A percentile compares a stretch with the other conserved stretches of the same genome.
Evolutionary conservation across 2,329 filamentous ascomycete genomes (phyloP).

Genomic region (Fusarium musae): DNA sequence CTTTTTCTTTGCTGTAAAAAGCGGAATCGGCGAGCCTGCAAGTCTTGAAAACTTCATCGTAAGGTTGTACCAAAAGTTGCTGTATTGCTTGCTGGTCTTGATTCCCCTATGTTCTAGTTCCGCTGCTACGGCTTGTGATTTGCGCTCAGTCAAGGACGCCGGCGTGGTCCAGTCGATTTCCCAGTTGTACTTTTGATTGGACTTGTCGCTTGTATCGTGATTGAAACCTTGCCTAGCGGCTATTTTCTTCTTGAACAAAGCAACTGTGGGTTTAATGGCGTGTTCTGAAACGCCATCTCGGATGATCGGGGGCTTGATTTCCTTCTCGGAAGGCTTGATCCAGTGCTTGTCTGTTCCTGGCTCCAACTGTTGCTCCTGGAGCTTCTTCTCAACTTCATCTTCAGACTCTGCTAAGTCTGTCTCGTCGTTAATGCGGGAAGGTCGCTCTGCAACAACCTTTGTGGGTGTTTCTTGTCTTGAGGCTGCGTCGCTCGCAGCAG

Average conservation of each 20-base stretch:
- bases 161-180: slow-evolving; percentile 26
- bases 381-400: slow-evolving; percentile 5
- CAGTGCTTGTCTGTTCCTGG: neutral
- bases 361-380: slow-evolving; percentile 3
- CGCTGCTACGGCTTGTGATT: slow-evolving; percentile 15
- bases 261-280: slow-evolving; percentile 39
- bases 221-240: slow-evolving; percentile 25
- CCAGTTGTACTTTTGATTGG: slow-evolving; percentile 25
- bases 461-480: slow-evolving; percentile 20
- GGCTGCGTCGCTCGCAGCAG: neutral
- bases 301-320: slow-evolving; percentile 32
- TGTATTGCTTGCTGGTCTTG: slow-evolving; percentile 25
- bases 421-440: neutral
- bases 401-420: neutral
- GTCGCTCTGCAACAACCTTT: neutral
- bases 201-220: neutral
- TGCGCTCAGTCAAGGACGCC: slow-evolving; percentile 2
- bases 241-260: slow-evolving; percentile 31
- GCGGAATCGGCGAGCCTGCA: slow-evolving; percentile 32
- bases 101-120: slow-evolving; percentile 32
- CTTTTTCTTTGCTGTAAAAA: slow-evolving; percentile 42
- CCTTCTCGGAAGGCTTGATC: slow-evolving; percentile 10
- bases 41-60: slow-evolving; percentile 35
- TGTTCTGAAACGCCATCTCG: slow-evolving; percentile 41
- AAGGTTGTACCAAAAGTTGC: slow-evolving; percentile 43